These are phyloP conservation scores for Catharanthus roseus DNA, from an alignment of 257 asterid genomes.

Conservation along the genomic window DNA sequence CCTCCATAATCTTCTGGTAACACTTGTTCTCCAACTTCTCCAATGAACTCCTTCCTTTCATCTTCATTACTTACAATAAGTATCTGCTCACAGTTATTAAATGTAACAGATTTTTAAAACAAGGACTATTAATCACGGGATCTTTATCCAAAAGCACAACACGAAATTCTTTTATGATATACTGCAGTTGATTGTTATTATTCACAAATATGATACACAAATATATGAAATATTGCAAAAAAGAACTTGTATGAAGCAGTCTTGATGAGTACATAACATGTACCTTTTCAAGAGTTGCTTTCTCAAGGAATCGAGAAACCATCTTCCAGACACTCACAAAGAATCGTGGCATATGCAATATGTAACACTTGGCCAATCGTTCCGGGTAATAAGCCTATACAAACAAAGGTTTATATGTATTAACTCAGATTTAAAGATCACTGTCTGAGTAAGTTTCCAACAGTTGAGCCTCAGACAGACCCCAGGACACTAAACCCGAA, in stretches of 20 bases:
- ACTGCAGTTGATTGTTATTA: too few species aligned
- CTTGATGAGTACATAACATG: not conserved
- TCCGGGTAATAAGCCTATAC: constrained; percentile 69
- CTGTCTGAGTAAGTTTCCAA: not conserved
- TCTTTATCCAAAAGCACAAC: too few species aligned
- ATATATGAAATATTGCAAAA: not conserved
- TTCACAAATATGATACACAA: not conserved
- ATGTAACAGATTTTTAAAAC: too few species aligned
- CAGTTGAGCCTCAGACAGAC: not conserved
- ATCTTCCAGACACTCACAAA: constrained; percentile 65
- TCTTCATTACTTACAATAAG: constrained; percentile 57
- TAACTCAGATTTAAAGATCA: not conserved
- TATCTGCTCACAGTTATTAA: constrained; percentile 41
- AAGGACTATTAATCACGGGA: not conserved
- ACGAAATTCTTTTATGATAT: too few species aligned
- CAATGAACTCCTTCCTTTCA: constrained; percentile 34
- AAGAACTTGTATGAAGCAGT: not conserved
- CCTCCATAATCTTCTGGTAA: constrained; percentile 83
- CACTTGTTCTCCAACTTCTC: constrained; percentile 52
- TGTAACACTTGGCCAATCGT: constrained; percentile 56
- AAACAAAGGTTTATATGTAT: not conserved
- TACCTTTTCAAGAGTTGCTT: constrained; percentile 67
- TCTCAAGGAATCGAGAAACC: constrained; percentile 60
- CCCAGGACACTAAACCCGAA: not conserved
- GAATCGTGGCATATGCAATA: constrained; percentile 66